phyloP scores from a whole-genome alignment of 176 grass and related monocot species.

The Carex cristatella region DNA sequence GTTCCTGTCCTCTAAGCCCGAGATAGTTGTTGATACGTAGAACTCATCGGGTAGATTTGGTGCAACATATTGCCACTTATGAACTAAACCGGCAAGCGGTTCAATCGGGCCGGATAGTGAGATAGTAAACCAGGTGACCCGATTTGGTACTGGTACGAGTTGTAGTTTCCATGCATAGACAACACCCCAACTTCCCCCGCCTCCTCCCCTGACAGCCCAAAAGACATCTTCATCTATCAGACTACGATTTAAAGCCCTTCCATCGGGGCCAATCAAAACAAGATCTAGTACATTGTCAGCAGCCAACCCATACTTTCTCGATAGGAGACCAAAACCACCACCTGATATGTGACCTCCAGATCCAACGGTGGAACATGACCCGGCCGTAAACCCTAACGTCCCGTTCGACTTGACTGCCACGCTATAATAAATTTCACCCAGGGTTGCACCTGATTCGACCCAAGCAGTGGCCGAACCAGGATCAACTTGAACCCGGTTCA shows the following conservation, averaged over 20 bases:
- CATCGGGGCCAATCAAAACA: conserved; percentile 22
- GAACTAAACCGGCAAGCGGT: not conserved
- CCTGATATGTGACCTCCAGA: conserved; percentile 34
- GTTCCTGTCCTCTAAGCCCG: not conserved
- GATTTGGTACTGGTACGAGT: conserved; percentile 35
- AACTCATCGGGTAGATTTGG: conserved; percentile 47
- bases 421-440: conserved; percentile 54
- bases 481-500: conserved; percentile 42
- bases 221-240: conserved; percentile 56
- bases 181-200: conserved; percentile 63
- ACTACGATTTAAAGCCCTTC: not conserved
- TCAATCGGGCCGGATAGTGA: conserved; percentile 6
- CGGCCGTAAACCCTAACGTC: conserved; percentile 40
- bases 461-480: conserved; percentile 13
- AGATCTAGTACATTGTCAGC: conserved; percentile 66
- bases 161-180: conserved; percentile 72
- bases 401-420: conserved; percentile 9
- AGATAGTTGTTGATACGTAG: conserved; percentile 24
- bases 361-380: conserved; percentile 47
- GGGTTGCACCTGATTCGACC: conserved; percentile 50
- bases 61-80: conserved; percentile 44
- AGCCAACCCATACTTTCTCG: conserved; percentile 38
- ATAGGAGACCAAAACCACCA: conserved; percentile 53
- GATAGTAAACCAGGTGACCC: conserved; percentile 23
- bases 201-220: conserved; percentile 66